Evolutionary conservation across 495 filamentous ascomycete genomes (phyloP), one percentile per base, ranked within the genome.

Genomic region (Penicillium antarcticum): DNA sequence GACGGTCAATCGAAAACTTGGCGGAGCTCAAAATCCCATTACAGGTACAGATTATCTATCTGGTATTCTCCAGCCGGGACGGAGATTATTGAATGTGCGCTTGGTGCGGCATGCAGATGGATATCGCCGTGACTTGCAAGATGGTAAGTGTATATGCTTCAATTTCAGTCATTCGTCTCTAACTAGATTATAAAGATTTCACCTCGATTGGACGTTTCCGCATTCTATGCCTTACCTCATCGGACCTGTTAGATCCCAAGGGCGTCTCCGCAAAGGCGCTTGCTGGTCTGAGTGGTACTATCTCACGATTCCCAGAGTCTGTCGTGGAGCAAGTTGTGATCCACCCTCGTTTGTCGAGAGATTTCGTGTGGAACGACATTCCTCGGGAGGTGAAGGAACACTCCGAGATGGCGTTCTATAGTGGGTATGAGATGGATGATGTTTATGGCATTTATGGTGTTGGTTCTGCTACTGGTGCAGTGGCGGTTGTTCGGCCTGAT

Each of bases 401-500:
- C 45, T 76, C 80, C 14, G 68, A 80, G 52, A 75, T 78, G 55
- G 61, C 65, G 0, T 85, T 85, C 10, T 86, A 83, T 70, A 84
- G 85, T 52, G 88, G 87, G 45, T 73, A 77, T 32, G 83, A 83
- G 57, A 74, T 88, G 11, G 87, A 81, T 62, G 83, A 82, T 48
- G 85, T 84, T 1, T 89, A 89, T 60, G 68, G 71, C 17, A 77
- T 72, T 3, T 87, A 81, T 45, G 88, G 84, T 0, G 77, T 91
- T 9, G 74, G 87, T 60, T 61, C 57, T 21, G 71, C 78, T 37
- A 66, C 62, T 16, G 87, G 87, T 0, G 84, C 81, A 44, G 58
- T 87, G 7, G 83, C 87, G 6, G 72, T 85, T 21, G 49, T 78
- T 0, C 61, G 85, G 18, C 87, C 87, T 0, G 87, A 89, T 73